These are phyloP conservation scores for Starmerella lactis-condensi DNA, from an alignment of 805 yeast genomes.

Conservation along the genomic window DNA sequence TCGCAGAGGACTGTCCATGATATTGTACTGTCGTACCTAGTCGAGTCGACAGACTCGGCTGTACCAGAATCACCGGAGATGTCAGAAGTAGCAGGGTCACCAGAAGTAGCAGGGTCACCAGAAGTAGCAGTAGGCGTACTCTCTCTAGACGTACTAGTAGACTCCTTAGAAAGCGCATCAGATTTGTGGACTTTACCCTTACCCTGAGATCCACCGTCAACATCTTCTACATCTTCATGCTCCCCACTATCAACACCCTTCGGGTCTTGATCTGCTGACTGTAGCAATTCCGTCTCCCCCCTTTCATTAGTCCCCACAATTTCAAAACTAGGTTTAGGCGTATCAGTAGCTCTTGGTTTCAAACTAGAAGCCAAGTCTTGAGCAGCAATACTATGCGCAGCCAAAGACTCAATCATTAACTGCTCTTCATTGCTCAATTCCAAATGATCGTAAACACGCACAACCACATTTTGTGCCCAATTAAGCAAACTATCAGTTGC, in stretches of 20 bases:
- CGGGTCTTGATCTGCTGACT: conserved; percentile 6
- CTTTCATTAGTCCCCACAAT: too few relatives aligned
- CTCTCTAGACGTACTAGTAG: too few relatives aligned
- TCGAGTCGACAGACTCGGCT: too few relatives aligned
- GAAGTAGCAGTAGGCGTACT: not conserved
- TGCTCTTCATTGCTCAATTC: conserved; percentile 62
- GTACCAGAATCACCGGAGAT: too few relatives aligned
- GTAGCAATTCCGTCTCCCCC: conserved; percentile 4
- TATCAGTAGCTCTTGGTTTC: conserved; percentile 15
- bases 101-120: conserved; percentile 29
- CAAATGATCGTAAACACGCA: conserved; percentile 60
- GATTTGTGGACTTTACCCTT: conserved; percentile 2
- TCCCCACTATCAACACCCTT: conserved; percentile 3
- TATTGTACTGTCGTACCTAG: too few relatives aligned
- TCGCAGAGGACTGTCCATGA: conserved; percentile 93
- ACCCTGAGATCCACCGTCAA: conserved; percentile 1
- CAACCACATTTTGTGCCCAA: conserved; percentile 64
- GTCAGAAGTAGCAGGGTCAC: too few relatives aligned
- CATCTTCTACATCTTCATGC: conserved; percentile 1
- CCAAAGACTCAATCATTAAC: conserved; percentile 68
- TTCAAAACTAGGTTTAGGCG: not conserved
- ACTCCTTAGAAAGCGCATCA: conserved; percentile 10
- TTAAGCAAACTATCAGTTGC: conserved; percentile 64
- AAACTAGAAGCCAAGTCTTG: conserved; percentile 51
- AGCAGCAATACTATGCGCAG: conserved; percentile 66